Conservation (phyloP, 345 rosid genomes). For the Ricinus communis region DNA sequence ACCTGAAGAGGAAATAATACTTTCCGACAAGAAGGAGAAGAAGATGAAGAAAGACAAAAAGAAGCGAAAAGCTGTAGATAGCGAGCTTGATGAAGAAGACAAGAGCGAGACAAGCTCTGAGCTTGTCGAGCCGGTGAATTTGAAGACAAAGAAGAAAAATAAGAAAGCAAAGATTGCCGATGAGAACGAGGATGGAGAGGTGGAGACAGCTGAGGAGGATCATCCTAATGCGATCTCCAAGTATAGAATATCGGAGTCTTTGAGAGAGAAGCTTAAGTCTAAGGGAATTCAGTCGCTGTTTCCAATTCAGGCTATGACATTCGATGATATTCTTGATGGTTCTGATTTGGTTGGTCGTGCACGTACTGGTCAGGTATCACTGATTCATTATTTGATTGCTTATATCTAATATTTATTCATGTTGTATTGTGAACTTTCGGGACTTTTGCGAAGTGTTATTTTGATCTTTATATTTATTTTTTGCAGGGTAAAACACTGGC, state of each 20-base stretch:
- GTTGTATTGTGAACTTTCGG: background rate
- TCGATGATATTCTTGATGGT: slow-evolving; percentile 68
- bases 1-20: slow-evolving; percentile 16
- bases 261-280: slow-evolving; percentile 61
- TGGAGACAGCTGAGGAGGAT: slow-evolving; percentile 44
- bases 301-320: slow-evolving; percentile 88
- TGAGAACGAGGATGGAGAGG: slow-evolving; percentile 35
- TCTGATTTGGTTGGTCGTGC: slow-evolving; percentile 92
- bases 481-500: slow-evolving; percentile 94
- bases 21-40: slow-evolving; percentile 14
- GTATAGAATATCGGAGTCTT: slow-evolving; percentile 65
- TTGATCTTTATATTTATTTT: background rate
- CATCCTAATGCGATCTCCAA: slow-evolving; percentile 67
- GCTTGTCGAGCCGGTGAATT: slow-evolving; percentile 50
- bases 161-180: slow-evolving; percentile 40
- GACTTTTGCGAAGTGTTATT: background rate
- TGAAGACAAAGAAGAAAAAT: slow-evolving; percentile 43
- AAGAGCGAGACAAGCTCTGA: slow-evolving; percentile 77
- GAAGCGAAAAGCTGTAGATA: slow-evolving; percentile 60
- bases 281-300: slow-evolving; percentile 81
- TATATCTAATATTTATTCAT: background rate
- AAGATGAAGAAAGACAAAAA: slow-evolving; percentile 41
- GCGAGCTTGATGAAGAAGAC: slow-evolving; percentile 39
- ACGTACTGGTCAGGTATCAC: slow-evolving; percentile 86
- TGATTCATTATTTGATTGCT: background rate